Evolutionary conservation across 225 moss, liverwort and hornwort genomes (phyloP), one percentile per base, ranked within the genome.

Genomic region (Pleurozium schreberi): DNA sequence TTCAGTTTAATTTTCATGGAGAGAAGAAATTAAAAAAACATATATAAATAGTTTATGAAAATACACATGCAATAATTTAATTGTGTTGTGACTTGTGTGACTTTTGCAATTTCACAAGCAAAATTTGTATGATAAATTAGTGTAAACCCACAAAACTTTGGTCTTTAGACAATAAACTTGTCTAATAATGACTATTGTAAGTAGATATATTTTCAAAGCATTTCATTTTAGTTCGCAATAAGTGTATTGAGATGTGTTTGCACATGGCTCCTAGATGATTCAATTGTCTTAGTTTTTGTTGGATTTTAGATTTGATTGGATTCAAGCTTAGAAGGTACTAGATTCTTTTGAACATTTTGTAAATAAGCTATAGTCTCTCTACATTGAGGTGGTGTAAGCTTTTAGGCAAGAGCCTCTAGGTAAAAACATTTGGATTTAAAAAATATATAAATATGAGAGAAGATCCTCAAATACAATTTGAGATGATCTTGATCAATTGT

Each of bases 281-380:
- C 25, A 40, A 40, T 43, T 70, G 26, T 42, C 42, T 70, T 70
- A 13, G n/a, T 40, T 70, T n/a, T 70, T n/a, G 25, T 25, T 42
- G 25, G 3, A 0, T 40, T 23, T 69, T 40, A 42, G 69, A 25
- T 23, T 69, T 69, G 8, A 14, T 40, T 40, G 69, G 25, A 1
- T 40, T n/a, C 3, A 25, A 2, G 0, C 0, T 70, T 25, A 15
- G 3, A 42, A 26, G 14, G 26, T 5, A 14, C 14, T 42, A 26
- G 14, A 70, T 42, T 3, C 15, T 15, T 14, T 69, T 69, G 13
- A 23, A 40, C 12, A 40, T 40, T 69, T 4, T 69, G 23, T 69
- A n/a, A 40, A n/a, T 7, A 69, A 7, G 4, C 23, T 40, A 69
- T 42, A 2, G 23, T 68, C n/a, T 42, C 8, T 70, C n/a, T 0